Evolutionary conservation across 805 yeast genomes (phyloP).

Genomic region (Cyberlindnera bimundalis): DNA sequence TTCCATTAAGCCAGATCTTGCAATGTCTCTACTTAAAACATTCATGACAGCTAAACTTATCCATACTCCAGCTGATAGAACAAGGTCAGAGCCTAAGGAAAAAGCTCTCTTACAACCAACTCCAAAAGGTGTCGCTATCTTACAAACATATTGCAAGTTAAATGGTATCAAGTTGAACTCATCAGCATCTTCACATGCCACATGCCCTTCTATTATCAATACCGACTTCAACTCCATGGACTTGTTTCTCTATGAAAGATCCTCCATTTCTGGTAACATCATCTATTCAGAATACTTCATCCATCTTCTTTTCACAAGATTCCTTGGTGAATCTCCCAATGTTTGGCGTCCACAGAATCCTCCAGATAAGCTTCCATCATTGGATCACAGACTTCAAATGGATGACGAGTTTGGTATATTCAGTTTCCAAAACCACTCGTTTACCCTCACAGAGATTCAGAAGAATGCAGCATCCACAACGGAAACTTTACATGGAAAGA

Average conservation of each 20-base stretch:
- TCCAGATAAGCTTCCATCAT: constrained; percentile 46
- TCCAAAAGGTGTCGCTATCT: constrained; percentile 79
- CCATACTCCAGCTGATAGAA: constrained; percentile 75
- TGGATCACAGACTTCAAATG: constrained; percentile 32
- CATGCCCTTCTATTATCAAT: constrained; percentile 44
- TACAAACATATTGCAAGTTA: constrained; percentile 56
- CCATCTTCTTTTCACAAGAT: constrained; percentile 54
- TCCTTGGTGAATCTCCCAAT: constrained; percentile 68
- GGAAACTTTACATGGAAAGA: not conserved
- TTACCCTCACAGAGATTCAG: constrained; percentile 3
- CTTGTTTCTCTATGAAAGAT: constrained; percentile 64
- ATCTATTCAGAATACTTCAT: constrained; percentile 60
- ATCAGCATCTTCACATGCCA: not conserved
- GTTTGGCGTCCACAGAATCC: constrained; percentile 58
- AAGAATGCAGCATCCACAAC: constrained; percentile 1
- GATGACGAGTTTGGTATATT: constrained; percentile 36
- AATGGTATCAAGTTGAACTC: constrained; percentile 43
- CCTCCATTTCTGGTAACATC: constrained; percentile 51
- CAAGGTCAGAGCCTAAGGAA: constrained; percentile 45
- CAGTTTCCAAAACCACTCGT: constrained; percentile 15
- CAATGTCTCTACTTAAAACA: constrained; percentile 40
- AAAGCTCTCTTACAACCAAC: constrained; percentile 70
- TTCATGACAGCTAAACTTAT: constrained; percentile 62
- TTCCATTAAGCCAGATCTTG: constrained; percentile 48
- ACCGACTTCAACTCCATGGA: constrained; percentile 70